phyloP scores from a whole-genome alignment of 768 basidiomycete species.

The Tulasnella sp. region DNA sequence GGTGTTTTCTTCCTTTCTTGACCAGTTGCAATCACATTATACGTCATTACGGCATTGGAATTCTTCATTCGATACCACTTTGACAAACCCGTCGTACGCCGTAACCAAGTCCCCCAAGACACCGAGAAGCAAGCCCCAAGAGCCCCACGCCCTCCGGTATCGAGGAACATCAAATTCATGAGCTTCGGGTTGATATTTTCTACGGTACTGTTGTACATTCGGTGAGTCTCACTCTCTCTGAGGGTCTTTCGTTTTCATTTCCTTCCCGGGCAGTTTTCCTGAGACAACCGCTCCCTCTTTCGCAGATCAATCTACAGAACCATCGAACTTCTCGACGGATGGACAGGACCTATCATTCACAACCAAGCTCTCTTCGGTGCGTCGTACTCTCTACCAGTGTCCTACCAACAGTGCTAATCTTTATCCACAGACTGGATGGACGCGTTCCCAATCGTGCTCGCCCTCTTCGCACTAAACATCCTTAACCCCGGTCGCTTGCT shows the following conservation, averaged over 20 bases:
- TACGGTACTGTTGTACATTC: slow-evolving; percentile 30
- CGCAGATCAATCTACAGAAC: slow-evolving; percentile 29
- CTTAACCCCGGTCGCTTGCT: slow-evolving; percentile 19
- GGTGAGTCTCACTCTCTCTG: slow-evolving; percentile 24
- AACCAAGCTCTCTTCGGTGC: slow-evolving; percentile 24
- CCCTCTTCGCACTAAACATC: slow-evolving; percentile 21
- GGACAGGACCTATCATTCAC: slow-evolving; percentile 29
- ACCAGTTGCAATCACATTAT: slow-evolving; percentile 40
- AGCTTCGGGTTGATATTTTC: slow-evolving; percentile 23
- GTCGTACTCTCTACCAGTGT: too few species aligned
- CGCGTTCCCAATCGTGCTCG: slow-evolving; percentile 18
- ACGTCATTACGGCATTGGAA: slow-evolving; percentile 38
- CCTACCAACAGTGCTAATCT: too few species aligned
- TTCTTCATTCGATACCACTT: slow-evolving; percentile 39
- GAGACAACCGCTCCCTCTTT: too few species aligned
- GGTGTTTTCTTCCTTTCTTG: neutral
- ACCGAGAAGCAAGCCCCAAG: neutral
- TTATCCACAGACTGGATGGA: slow-evolving; percentile 10
- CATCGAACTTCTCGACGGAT: slow-evolving; percentile 27
- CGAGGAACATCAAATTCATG: slow-evolving; percentile 17
- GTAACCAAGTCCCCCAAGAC: neutral
- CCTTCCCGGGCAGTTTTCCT: neutral
- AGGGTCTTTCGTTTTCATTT: neutral
- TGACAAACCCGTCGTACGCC: slow-evolving; percentile 33
- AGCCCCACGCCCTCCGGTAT: neutral